These are phyloP conservation scores for Pleurotus citrinopileatus DNA, from an alignment of 768 basidiomycete genomes.

Conservation along the genomic window DNA sequence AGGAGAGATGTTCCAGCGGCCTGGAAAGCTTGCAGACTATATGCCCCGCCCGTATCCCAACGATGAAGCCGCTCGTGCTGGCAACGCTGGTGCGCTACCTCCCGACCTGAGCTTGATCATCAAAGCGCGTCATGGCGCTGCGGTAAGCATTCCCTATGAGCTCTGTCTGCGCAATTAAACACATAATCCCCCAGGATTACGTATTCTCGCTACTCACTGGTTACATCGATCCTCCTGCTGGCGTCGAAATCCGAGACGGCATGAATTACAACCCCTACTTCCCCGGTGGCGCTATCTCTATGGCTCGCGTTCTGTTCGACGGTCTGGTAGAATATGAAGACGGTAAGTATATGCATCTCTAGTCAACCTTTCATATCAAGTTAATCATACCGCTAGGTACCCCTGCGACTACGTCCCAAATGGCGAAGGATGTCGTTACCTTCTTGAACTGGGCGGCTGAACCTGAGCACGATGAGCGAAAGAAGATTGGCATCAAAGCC, in stretches of 20 bases:
- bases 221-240: slow-evolving; percentile 94
- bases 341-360: slow-evolving; percentile 42
- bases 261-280: slow-evolving; percentile 99
- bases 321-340: slow-evolving; percentile 97
- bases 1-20: slow-evolving; percentile 98
- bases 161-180: background rate
- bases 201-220: slow-evolving; percentile 96
- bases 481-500: slow-evolving; percentile 95
- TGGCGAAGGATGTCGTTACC: slow-evolving; percentile 98
- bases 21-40: slow-evolving; percentile 98
- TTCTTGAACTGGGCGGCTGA: slow-evolving; percentile 98
- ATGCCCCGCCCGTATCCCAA: slow-evolving; percentile 95
- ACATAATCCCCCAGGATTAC: slow-evolving; percentile 67
- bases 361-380: background rate
- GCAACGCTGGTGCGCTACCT: slow-evolving; percentile 93
- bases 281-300: slow-evolving; percentile 97
- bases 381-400: slow-evolving; percentile 54
- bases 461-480: slow-evolving; percentile 96
- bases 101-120: slow-evolving; percentile 96
- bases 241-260: slow-evolving; percentile 91
- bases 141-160: slow-evolving; percentile 55
- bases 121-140: slow-evolving; percentile 96
- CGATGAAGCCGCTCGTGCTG: slow-evolving; percentile 93
- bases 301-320: slow-evolving; percentile 96
- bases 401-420: slow-evolving; percentile 94